Base-by-base conservation (phyloP, 2,329 filamentous ascomycete genomes). In the Fusarium clavum region DNA sequence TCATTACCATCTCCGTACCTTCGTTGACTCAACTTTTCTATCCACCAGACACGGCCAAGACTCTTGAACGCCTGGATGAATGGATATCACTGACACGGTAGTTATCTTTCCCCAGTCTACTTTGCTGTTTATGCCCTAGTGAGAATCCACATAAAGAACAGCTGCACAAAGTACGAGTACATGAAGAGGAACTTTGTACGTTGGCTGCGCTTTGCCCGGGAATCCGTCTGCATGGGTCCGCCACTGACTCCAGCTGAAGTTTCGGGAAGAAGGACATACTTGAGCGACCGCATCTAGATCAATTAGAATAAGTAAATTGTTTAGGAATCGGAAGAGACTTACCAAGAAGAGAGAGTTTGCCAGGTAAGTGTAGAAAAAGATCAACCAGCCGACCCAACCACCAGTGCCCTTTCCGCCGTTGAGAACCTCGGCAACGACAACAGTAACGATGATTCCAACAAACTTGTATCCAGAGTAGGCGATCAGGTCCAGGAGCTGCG, bases 391-490 rank as follows among this genome's bases (percentile, higher is more conserved):
- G 55, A 94, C 84, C 93, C 92, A 97, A 57, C 94, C 92, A 52
- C 94, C 92, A 4, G 94, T 96, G 24, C 95, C 92, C 75, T 90
- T 89, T 46, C 94, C 92, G 14, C 90, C 89, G 60, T 91, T 97
- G 70, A 93, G 81, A 18, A 94, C 86, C 80, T 97, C 93, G 18
- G 93, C 91, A 20, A 95, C 83, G 14, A 92, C 87, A 67, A 98
- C 89, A 0, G 94, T 98, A 52, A 93, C 87, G 66, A 99, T 99
- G 73, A 98, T 94, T 32, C 95, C 96, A 29, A 99, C 95, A 77
- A 99, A 99, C 81, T 99, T 99, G 84, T 99, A 99, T 22, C 97
- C 97, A 4, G 92, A 95, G 82, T 99, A 99, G 8, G 97, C 97
- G 57, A 99, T 91, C 53, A 99, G 83, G 76, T 99, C 96, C 62